These are phyloP conservation scores for Quillaja saponaria DNA, from an alignment of 306 rosid genomes.

Conservation along the genomic window DNA sequence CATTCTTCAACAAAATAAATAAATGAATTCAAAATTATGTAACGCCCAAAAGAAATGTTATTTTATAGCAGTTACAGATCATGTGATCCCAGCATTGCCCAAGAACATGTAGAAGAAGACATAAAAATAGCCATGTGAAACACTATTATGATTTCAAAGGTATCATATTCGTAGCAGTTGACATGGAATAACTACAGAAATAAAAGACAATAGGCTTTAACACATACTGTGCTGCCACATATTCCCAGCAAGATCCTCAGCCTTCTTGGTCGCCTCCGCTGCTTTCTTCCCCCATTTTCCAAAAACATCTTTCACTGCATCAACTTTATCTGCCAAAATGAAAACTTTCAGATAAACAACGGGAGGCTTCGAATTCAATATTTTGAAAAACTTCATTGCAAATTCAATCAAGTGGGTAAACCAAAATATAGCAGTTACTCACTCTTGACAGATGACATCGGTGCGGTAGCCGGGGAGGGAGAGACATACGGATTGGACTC, in stretches of 20 bases:
- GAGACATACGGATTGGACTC: conserved; percentile 84
- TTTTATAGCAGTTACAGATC: too few species aligned
- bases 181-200: too few species aligned
- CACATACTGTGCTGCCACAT: conserved; percentile 95
- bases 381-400: background rate
- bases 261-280: conserved; percentile 87
- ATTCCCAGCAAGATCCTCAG: conserved; percentile 91
- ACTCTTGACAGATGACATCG: conserved; percentile 61
- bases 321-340: conserved; percentile 60
- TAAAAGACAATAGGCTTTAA: too few species aligned
- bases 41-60: too few species aligned
- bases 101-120: too few species aligned
- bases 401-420: background rate
- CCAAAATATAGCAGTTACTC: background rate
- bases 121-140: too few species aligned
- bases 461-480: conserved; percentile 51
- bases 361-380: conserved; percentile 3
- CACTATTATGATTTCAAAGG: too few species aligned
- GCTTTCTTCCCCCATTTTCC: conserved; percentile 96
- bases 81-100: too few species aligned
- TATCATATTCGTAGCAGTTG: too few species aligned
- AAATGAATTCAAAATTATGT: too few species aligned
- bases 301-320: conserved; percentile 74
- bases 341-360: conserved; percentile 11
- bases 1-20: too few species aligned